A percentile compares a stretch with the other conserved stretches of the same genome.
These are phyloP conservation scores for Phaffia tasmanica DNA, from an alignment of 768 basidiomycete genomes.

Conservation along the genomic window DNA sequence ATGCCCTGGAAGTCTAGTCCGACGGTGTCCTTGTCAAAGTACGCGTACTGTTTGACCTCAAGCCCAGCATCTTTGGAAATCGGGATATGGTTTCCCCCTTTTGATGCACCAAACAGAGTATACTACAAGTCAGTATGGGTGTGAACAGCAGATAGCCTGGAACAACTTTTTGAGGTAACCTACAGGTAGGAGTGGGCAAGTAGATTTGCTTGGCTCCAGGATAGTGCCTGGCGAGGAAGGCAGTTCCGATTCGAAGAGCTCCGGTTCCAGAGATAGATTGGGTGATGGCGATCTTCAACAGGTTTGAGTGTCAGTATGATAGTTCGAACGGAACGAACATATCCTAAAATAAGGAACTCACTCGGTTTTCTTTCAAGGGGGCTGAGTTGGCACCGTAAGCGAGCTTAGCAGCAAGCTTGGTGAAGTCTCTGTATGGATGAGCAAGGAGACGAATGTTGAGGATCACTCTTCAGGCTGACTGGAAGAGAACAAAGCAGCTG, in stretches of 20 bases:
- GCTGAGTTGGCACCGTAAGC: constrained; percentile 76
- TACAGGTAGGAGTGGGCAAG: constrained; percentile 32
- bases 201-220: constrained; percentile 40
- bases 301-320: not conserved
- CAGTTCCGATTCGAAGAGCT: constrained; percentile 86
- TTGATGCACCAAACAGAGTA: too few relatives aligned
- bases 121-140: not conserved
- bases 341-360: constrained; percentile 38
- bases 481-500: not conserved
- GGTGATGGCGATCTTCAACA: constrained; percentile 59
- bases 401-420: constrained; percentile 71
- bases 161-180: constrained; percentile 14
- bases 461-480: too few relatives aligned
- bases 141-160: not conserved
- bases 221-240: constrained; percentile 81
- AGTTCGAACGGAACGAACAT: not conserved
- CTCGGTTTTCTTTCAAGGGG: constrained; percentile 54
- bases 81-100: not conserved
- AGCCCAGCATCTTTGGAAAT: constrained; percentile 18
- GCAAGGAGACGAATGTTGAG: not conserved
- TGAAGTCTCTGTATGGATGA: constrained; percentile 50
- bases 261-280: constrained; percentile 98
- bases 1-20: constrained; percentile 86
- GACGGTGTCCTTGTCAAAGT: constrained; percentile 60
- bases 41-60: constrained; percentile 27